Percentiles rank a stretch among this genome's conserved stretches.
These are phyloP conservation scores for Candida dubliniensis DNA, from an alignment of 1,139 yeast genomes.

Conservation along the genomic window DNA sequence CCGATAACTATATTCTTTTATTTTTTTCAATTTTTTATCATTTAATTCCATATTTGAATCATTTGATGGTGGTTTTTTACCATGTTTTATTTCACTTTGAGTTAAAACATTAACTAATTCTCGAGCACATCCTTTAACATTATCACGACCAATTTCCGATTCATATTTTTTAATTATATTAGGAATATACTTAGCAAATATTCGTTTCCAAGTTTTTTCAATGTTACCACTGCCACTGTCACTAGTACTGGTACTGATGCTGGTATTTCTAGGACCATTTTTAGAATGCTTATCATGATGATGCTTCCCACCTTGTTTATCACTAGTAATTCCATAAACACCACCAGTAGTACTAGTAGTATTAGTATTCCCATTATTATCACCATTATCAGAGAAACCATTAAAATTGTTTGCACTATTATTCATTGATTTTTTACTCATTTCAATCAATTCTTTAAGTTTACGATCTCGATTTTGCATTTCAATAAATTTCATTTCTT, in stretches of 20 bases:
- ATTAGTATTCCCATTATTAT: too few relatives aligned
- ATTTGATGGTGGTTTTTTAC: slow-evolving; percentile 46
- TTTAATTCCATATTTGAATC: slow-evolving; percentile 42
- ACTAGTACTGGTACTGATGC: slow-evolving; percentile 12
- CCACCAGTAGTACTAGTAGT: too few relatives aligned
- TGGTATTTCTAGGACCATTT: slow-evolving; percentile 8
- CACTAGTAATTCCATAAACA: too few relatives aligned
- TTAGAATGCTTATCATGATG: slow-evolving; percentile 10
- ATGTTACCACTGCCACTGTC: slow-evolving; percentile 13
- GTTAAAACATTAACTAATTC: slow-evolving; percentile 68
- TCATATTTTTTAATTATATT: slow-evolving; percentile 71
- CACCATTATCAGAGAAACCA: too few relatives aligned
- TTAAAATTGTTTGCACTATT: slow-evolving; percentile 10
- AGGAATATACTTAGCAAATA: slow-evolving; percentile 78
- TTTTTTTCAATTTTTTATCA: slow-evolving; percentile 63
- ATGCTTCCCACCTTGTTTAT: not conserved
- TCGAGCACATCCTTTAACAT: slow-evolving; percentile 73
- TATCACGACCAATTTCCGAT: slow-evolving; percentile 66
- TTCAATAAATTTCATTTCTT: slow-evolving; percentile 33
- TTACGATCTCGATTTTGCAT: slow-evolving; percentile 33
- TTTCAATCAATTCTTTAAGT: slow-evolving; percentile 37
- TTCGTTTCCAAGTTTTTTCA: slow-evolving; percentile 55
- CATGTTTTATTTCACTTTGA: slow-evolving; percentile 61
- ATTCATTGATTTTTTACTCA: slow-evolving; percentile 20
- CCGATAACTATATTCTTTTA: slow-evolving; percentile 59